Evolutionary conservation across 2,329 filamentous ascomycete species (phyloP).

Genomic region (Macroventuria anomochaeta): DNA sequence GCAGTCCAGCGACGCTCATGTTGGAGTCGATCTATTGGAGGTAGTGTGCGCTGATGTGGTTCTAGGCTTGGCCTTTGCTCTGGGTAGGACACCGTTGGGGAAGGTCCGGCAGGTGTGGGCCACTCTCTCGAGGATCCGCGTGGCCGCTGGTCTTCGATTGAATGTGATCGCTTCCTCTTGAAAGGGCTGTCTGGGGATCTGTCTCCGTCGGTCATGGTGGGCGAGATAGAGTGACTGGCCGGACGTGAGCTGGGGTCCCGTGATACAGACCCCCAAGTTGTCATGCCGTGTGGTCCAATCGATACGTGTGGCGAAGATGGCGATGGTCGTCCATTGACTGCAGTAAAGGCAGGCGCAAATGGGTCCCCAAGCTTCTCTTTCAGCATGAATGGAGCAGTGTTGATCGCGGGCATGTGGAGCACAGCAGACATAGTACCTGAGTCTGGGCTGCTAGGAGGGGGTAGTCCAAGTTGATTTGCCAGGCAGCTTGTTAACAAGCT

Average conservation of each 20-base stretch:
- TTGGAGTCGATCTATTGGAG: slow-evolving; percentile 36
- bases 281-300: slow-evolving; percentile 4
- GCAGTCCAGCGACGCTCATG: slow-evolving; percentile 40
- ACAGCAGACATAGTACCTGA: slow-evolving; percentile 44
- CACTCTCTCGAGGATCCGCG: slow-evolving; percentile 9
- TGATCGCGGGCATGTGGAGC: slow-evolving; percentile 29
- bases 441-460: background rate
- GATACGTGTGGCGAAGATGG: slow-evolving; percentile 25
- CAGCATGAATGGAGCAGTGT: slow-evolving; percentile 36
- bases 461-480: background rate
- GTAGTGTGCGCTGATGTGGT: slow-evolving; percentile 27
- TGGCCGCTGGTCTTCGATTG: slow-evolving; percentile 9
- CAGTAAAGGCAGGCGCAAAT: slow-evolving; percentile 44
- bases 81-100: slow-evolving; percentile 6
- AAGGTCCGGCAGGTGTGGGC: slow-evolving; percentile 8
- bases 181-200: slow-evolving; percentile 51
- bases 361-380: slow-evolving; percentile 37
- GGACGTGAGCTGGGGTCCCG: slow-evolving; percentile 24
- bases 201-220: slow-evolving; percentile 27
- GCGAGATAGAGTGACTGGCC: slow-evolving; percentile 29
- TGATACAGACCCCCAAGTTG: slow-evolving; percentile 9
- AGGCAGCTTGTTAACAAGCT: slow-evolving; percentile 3
- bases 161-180: slow-evolving; percentile 68
- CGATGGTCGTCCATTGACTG: slow-evolving; percentile 44
- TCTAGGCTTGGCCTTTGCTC: slow-evolving; percentile 11